These are phyloP conservation scores for Debaryomyces coudertii DNA, from an alignment of 1,139 yeast species.

Conservation along the genomic window DNA sequence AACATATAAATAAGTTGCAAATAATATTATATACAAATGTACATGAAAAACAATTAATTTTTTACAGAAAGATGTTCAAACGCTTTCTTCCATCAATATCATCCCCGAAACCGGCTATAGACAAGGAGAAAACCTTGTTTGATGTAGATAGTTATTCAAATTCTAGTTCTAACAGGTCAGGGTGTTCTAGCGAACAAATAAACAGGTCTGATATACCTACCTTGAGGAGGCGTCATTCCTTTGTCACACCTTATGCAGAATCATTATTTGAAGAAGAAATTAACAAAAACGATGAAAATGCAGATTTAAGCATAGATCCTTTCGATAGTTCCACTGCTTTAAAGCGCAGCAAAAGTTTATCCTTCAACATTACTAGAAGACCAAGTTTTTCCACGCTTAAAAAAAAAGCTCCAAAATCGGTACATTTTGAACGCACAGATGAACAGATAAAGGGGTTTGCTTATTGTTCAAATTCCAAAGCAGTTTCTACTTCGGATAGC, in stretches of 20 bases:
- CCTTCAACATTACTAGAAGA: slow-evolving; percentile 10
- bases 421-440: slow-evolving; percentile 10
- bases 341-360: slow-evolving; percentile 14
- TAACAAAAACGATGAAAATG: slow-evolving; percentile 9
- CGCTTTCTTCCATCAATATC: slow-evolving; percentile 7
- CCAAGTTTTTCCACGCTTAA: slow-evolving; percentile 14
- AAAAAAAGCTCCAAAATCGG: slow-evolving; percentile 12
- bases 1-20: background rate
- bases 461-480: background rate
- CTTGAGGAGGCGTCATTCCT: slow-evolving; percentile 14
- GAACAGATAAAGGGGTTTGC: background rate
- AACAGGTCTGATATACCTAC: slow-evolving; percentile 10
- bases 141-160: slow-evolving; percentile 2
- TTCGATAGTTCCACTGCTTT: slow-evolving; percentile 12
- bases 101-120: background rate
- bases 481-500: background rate
- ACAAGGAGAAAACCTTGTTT: background rate
- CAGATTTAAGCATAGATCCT: slow-evolving; percentile 16
- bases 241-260: slow-evolving; percentile 12
- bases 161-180: slow-evolving; percentile 10
- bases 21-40: background rate
- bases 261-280: slow-evolving; percentile 12
- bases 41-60: no score
- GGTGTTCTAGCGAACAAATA: slow-evolving; percentile 11
- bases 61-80: slow-evolving; percentile 6